Conservation (phyloP, 2,329 filamentous ascomycete species). For the Fusarium sp. region DNA sequence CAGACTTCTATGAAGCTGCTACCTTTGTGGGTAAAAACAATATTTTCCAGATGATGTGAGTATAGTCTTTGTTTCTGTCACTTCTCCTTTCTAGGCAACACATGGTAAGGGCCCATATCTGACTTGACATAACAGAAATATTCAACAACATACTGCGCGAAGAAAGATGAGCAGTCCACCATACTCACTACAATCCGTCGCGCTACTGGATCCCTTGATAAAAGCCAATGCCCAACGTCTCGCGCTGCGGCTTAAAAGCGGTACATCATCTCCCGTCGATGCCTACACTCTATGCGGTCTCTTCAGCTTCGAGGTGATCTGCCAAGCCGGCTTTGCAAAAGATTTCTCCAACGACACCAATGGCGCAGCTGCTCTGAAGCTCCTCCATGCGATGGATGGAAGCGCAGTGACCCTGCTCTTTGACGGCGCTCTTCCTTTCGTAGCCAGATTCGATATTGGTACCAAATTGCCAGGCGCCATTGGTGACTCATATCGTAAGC, state of each 20-base stretch:
- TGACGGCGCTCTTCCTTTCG: neutral
- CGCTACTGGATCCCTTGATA: rapidly evolving
- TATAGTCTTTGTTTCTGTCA: neutral
- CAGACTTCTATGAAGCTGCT: neutral
- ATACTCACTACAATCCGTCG: neutral
- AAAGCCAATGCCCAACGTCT: neutral
- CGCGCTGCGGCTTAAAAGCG: rapidly evolving
- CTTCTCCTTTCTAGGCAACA: rapidly evolving
- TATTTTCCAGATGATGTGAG: neutral
- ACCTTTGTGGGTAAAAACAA: neutral
- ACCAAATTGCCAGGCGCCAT: neutral
- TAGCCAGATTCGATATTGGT: neutral
- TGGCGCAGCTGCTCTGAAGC: neutral
- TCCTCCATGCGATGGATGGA: neutral
- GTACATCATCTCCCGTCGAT: neutral
- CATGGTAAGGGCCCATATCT: rapidly evolving
- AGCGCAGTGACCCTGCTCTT: neutral
- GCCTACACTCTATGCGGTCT: neutral
- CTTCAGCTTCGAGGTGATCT: neutral
- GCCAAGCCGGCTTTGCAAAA: neutral
- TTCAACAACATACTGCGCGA: neutral
- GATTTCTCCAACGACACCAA: neutral
- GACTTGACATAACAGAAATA: rapidly evolving
- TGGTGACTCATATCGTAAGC: neutral
- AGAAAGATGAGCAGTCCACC: neutral